Conservation (phyloP, 331 rosid genomes). For the Saraca asoca region DNA sequence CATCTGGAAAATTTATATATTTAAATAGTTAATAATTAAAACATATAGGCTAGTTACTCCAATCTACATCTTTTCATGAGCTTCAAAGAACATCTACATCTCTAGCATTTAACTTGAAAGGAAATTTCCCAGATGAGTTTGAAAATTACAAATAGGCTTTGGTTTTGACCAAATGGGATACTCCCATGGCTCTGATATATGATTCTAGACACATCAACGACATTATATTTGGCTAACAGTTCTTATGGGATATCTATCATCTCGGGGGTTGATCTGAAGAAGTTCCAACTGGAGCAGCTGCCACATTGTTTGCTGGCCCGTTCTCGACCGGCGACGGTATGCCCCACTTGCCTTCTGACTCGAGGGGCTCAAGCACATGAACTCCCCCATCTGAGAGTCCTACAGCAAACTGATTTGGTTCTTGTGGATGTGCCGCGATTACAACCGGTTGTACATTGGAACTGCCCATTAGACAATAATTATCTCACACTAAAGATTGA, state of each 20-base stretch:
- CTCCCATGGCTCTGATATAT: no score
- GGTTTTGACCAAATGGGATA: no score
- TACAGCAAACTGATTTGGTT: conserved; percentile 79
- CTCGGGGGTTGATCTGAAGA: conserved; percentile 78
- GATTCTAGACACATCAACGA: no score
- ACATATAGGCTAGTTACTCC: no score
- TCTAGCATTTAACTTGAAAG: no score
- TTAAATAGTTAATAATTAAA: no score
- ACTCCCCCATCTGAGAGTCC: conserved; percentile 89
- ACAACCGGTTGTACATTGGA: conserved; percentile 74
- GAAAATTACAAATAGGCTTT: no score
- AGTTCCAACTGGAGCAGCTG: conserved; percentile 66
- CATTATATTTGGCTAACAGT: no score
- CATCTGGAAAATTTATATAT: no score
- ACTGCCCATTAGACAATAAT: conserved; percentile 31
- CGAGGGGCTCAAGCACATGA: conserved; percentile 85
- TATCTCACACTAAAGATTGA: neutral
- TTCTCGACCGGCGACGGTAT: conserved; percentile 78
- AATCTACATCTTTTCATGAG: no score
- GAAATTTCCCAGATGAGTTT: no score
- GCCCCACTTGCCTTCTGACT: conserved; percentile 92
- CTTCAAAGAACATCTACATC: no score
- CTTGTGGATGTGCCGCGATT: conserved; percentile 87
- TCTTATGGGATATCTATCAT: conserved; percentile 40
- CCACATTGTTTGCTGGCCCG: conserved; percentile 67